Evolutionary conservation across 225 moss, liverwort and hornwort genomes (phyloP).

Genomic region (Antitrichia curtipendula): DNA sequence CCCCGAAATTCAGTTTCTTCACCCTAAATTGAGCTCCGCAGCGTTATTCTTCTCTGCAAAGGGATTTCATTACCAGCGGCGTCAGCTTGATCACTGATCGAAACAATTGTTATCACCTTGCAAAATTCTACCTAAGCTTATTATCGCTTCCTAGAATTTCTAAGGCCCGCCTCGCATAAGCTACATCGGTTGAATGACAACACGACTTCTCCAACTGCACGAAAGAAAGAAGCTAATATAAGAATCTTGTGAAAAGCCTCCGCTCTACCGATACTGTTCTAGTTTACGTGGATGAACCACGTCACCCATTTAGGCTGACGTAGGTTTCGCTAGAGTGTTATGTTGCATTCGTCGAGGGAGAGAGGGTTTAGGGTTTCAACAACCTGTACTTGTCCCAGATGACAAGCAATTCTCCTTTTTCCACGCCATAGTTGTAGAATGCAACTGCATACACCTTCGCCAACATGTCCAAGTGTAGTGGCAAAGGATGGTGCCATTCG

Average conservation of each 20-base stretch:
- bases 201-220: background rate
- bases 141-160: background rate
- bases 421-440: background rate
- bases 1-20: background rate
- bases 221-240: background rate
- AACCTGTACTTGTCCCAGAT: background rate
- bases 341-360: background rate
- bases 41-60: background rate
- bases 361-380: background rate
- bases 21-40: background rate
- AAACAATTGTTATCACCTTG: background rate
- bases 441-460: background rate
- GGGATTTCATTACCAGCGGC: background rate
- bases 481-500: background rate
- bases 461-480: background rate
- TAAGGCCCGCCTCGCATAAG: background rate
- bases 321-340: background rate
- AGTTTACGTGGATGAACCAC: background rate
- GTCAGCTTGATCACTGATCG: background rate
- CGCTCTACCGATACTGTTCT: background rate
- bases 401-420: background rate
- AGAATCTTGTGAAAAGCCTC: background rate
- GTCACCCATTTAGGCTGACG: background rate
- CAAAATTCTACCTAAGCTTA: background rate
- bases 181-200: background rate